These are phyloP conservation scores for Hanseniaspora pseudoguilliermondii DNA, from an alignment of 805 yeast species.

Conservation along the genomic window DNA sequence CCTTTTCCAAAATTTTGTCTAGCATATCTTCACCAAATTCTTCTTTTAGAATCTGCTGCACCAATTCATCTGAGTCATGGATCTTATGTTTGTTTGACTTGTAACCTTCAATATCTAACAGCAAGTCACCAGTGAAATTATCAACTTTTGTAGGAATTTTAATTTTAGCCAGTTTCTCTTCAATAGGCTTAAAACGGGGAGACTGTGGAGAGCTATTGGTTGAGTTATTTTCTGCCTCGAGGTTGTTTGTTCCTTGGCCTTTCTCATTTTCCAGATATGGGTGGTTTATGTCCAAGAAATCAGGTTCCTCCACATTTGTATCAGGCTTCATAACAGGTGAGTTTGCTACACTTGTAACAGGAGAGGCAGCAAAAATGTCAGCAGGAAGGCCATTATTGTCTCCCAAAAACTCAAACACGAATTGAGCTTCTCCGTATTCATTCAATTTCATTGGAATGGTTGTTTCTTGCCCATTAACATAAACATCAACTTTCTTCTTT, in stretches of 20 bases:
- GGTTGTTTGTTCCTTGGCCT: neutral
- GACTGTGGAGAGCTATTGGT: constrained; percentile 12
- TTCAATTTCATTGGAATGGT: constrained; percentile 91
- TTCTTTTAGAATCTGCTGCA: constrained; percentile 59
- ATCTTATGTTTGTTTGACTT: constrained; percentile 72
- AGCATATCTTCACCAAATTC: constrained; percentile 50
- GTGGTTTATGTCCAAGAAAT: constrained; percentile 24
- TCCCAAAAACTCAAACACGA: constrained; percentile 67
- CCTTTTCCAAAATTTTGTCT: constrained; percentile 38
- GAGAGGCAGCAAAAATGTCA: constrained; percentile 64
- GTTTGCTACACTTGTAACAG: constrained; percentile 55
- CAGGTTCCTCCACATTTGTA: constrained; percentile 24
- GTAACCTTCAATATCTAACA: constrained; percentile 91
- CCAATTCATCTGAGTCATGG: constrained; percentile 60
- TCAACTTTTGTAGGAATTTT: constrained; percentile 83
- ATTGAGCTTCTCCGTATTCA: constrained; percentile 96
- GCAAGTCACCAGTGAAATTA: constrained; percentile 68
- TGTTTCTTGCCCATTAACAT: constrained; percentile 69
- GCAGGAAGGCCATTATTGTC: constrained; percentile 51
- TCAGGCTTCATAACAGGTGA: constrained; percentile 38
- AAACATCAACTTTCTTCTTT: constrained; percentile 82
- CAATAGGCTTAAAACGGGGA: constrained; percentile 30
- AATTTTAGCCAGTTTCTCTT: constrained; percentile 50
- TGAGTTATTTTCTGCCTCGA: constrained; percentile 5
- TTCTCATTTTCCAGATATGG: constrained; percentile 5